These are phyloP conservation scores for Solanum habrochaites DNA, from an alignment of 257 asterid genomes.

Conservation along the genomic window DNA sequence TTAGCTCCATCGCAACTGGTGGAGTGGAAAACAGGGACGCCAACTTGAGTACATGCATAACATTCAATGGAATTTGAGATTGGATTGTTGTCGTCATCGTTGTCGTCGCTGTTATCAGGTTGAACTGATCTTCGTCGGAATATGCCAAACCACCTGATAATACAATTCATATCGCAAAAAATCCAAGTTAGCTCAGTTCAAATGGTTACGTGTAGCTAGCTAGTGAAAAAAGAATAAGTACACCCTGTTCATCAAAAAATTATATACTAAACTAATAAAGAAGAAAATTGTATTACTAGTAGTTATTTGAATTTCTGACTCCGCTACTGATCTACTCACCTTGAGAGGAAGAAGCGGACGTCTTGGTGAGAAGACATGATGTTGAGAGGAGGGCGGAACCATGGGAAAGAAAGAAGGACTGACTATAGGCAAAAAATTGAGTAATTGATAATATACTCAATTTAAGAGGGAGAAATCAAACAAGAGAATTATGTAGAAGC, in stretches of 20 bases:
- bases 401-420: conserved; percentile 23
- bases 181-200: background rate
- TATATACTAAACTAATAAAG: background rate
- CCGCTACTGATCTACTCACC: conserved; percentile 9
- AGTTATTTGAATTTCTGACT: background rate
- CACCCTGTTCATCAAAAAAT: background rate
- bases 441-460: background rate
- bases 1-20: conserved; percentile 77
- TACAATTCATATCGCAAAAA: background rate
- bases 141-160: conserved; percentile 59
- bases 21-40: conserved; percentile 87
- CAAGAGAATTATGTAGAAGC: background rate
- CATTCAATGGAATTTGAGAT: conserved; percentile 38
- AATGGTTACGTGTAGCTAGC: background rate
- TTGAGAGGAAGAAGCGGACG: conserved; percentile 40
- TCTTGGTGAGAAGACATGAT: conserved; percentile 60
- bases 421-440: background rate
- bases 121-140: conserved; percentile 35
- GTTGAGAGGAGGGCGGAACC: conserved; percentile 30
- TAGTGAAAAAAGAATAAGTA: background rate
- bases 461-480: background rate
- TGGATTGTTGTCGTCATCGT: conserved; percentile 11
- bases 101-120: conserved; percentile 23
- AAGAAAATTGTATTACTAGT: background rate
- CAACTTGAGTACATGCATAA: conserved; percentile 81